Percentiles rank a stretch among this genome's conserved stretches.
These are phyloP conservation scores for Pseudodiploospora longispora DNA, from an alignment of 2,329 filamentous ascomycete genomes.

Conservation along the genomic window DNA sequence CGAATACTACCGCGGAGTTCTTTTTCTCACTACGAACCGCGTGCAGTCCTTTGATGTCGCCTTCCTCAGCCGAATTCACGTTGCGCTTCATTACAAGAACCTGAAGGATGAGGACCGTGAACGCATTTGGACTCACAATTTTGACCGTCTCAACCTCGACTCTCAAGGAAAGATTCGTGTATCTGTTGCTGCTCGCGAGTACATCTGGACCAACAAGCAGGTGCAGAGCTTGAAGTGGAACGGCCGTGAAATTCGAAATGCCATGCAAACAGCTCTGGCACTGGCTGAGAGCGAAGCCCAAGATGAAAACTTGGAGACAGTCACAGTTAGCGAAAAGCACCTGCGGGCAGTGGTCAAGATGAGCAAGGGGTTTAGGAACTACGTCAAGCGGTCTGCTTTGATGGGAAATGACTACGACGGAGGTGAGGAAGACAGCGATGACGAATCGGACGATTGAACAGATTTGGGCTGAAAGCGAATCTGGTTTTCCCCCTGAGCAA, in stretches of 20 bases:
- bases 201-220: constrained; percentile 27
- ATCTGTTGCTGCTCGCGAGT: constrained; percentile 29
- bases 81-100: constrained; percentile 37
- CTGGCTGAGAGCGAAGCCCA: constrained; percentile 34
- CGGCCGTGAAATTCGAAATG: constrained; percentile 34
- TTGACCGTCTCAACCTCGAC: constrained; percentile 37
- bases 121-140: constrained; percentile 37
- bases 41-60: constrained; percentile 39
- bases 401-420: constrained; percentile 5
- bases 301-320: constrained; percentile 23
- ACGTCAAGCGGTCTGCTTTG: constrained; percentile 13
- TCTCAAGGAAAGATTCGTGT: constrained; percentile 29
- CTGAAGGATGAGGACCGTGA: constrained; percentile 34
- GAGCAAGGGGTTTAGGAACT: constrained; percentile 26
- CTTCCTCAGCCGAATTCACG: constrained; percentile 42
- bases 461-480: too few relatives aligned
- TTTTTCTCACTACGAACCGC: constrained; percentile 44
- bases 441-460: constrained; percentile 11
- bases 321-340: constrained; percentile 24
- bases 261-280: constrained; percentile 36
- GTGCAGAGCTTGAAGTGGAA: constrained; percentile 33
- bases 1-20: constrained; percentile 42
- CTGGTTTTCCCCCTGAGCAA: too few relatives aligned
- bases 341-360: constrained; percentile 27
- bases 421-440: neutral